Evolutionary conservation across 306 rosid genomes (phyloP), one percentile per base, ranked within the genome.

Genomic region (Cicer cuneatum): DNA sequence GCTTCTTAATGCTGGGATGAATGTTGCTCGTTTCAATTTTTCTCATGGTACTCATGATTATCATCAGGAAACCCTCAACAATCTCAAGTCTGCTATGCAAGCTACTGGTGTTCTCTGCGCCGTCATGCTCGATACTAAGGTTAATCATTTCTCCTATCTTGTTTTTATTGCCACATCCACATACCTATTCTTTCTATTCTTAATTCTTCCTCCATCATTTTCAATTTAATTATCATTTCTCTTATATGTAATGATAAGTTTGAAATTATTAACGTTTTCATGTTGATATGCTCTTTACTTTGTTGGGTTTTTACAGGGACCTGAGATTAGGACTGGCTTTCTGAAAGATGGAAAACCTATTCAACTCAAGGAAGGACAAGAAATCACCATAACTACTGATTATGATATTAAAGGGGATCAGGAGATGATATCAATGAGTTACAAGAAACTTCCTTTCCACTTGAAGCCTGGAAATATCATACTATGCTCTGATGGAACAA

Each of bases 91-190:
- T 8, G 98, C 96, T 71, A 93, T 93, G 97, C 89, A 86, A 57
- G 88, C 83, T 75, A 93, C 98, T 8, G 89, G 83, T 66, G 89
- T 89, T 69, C 88, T 93, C 73, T 87, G 89, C 52, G 98, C 98
- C 46, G 85, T 93, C 87, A 93, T 90, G 98, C 98, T 93, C 10
- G 98, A 93, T 47, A 93, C 98, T 19, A 93, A 93, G 96, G 98
- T 92, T 1, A 12, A 2, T 7, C 39, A 4, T 12, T 46, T 5
- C 52, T 24, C 33, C 33, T 24, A 1, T 24, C 33, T 24, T 24
- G 3, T 24, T 2, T 24, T 4, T 24, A 24, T 24, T 24, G 2
- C 33, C n/a, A n/a, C n/a, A n/a, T n/a, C n/a, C n/a, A n/a, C n/a
- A n/a, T 24, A 2, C 33, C 2, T 24, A 1, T 24, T 24, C 4